Conservation (phyloP, 768 basidiomycete species). For the Xanthoconium stramineum region DNA sequence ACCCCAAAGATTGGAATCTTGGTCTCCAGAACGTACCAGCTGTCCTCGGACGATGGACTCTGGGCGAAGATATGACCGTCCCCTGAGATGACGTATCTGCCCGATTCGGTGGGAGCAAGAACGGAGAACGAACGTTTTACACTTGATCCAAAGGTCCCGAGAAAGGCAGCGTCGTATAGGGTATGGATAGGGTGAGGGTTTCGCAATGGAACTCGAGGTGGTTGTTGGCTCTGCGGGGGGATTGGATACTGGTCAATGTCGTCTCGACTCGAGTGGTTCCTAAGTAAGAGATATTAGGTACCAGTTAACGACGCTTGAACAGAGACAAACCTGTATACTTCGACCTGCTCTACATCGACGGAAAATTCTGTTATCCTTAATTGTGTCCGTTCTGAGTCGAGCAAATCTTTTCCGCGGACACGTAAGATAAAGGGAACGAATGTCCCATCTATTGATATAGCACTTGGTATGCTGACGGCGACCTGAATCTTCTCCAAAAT, state of each 20-base stretch:
- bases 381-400: conserved; percentile 46
- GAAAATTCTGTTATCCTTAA: conserved; percentile 56
- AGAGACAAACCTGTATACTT: conserved; percentile 58
- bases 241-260: conserved; percentile 52
- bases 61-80: conserved; percentile 49
- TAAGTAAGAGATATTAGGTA: conserved; percentile 24
- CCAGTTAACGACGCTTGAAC: neutral
- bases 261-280: conserved; percentile 39
- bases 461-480: conserved; percentile 58
- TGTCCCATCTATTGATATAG: conserved; percentile 44
- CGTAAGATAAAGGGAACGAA: conserved; percentile 56
- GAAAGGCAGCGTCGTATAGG: conserved; percentile 47
- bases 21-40: conserved; percentile 28
- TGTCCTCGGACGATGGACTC: conserved; percentile 11
- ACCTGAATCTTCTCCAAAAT: conserved; percentile 63
- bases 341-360: conserved; percentile 59
- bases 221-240: conserved; percentile 55
- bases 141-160: conserved; percentile 22
- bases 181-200: conserved; percentile 47
- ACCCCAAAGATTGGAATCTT: conserved; percentile 18
- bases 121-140: conserved; percentile 43
- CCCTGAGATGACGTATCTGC: conserved; percentile 46
- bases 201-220: conserved; percentile 58
- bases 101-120: conserved; percentile 44
- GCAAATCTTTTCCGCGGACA: conserved; percentile 53